phyloP scores from a whole-genome alignment of 192 early-diverging fungal species.

The Rhizoclosmatium globosum region DNA sequence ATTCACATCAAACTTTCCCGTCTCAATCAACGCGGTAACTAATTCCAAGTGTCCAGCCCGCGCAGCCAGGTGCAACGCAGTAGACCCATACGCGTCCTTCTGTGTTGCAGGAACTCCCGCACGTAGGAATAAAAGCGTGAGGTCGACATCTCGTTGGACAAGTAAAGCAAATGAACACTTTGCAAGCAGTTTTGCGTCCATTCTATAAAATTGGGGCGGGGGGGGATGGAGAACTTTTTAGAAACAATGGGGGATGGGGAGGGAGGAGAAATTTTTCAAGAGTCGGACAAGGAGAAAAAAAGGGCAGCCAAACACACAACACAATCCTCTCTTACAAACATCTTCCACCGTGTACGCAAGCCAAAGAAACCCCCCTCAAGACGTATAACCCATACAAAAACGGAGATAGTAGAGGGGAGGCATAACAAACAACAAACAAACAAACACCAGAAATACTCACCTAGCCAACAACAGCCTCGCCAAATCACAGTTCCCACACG shows the following conservation, averaged over 20 bases:
- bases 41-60: conserved; percentile 47
- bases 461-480: conserved; percentile 38
- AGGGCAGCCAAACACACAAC: background rate
- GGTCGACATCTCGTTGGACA: conserved; percentile 41
- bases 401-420: background rate
- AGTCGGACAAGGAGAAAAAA: background rate
- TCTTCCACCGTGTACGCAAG: too few species aligned
- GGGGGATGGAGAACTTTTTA: background rate
- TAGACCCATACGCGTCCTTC: conserved; percentile 40
- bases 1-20: conserved; percentile 44
- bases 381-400: conserved; percentile 3
- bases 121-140: conserved; percentile 38
- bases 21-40: conserved; percentile 43
- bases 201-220: conserved; percentile 31
- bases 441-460: conserved; percentile 14
- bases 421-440: conserved; percentile 6
- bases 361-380: background rate
- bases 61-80: conserved; percentile 48
- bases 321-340: too few species aligned
- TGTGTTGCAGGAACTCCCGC: conserved; percentile 39
- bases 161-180: conserved; percentile 44
- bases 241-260: too few species aligned
- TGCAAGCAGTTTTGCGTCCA: conserved; percentile 38
- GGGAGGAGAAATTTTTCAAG: background rate
- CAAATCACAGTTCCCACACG: conserved; percentile 44